Percentiles rank a stretch among this genome's conserved stretches.
These are phyloP conservation scores for Trichoderma cornu-damae DNA, from an alignment of 2,329 filamentous ascomycete species.

Conservation along the genomic window DNA sequence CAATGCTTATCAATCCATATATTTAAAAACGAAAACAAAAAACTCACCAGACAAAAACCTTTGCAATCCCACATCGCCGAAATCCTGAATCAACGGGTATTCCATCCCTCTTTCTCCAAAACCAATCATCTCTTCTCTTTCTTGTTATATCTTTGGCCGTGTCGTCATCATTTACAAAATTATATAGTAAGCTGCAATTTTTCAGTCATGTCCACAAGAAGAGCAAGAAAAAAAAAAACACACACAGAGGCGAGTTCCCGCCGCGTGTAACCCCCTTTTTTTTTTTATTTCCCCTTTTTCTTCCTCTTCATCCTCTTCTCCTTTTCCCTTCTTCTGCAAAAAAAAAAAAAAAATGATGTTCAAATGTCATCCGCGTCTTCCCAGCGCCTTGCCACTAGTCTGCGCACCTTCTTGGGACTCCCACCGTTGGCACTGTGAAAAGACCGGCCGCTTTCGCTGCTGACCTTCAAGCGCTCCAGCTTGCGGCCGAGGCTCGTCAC, in stretches of 20 bases:
- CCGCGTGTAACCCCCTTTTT: too few relatives aligned
- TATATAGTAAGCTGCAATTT: background rate
- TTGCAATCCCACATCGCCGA: constrained; percentile 6
- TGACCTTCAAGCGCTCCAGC: constrained; percentile 49
- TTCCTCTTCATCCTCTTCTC: too few relatives aligned
- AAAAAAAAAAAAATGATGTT: too few relatives aligned
- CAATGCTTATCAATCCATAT: constrained; percentile 4
- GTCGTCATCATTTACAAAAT: constrained; percentile 7
- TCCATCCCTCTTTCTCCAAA: background rate
- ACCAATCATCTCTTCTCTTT: background rate
- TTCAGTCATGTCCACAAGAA: background rate
- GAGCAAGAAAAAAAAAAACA: background rate
- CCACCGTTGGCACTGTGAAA: constrained; percentile 32
- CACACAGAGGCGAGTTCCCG: background rate
- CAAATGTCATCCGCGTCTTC: constrained; percentile 30
- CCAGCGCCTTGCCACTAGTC: constrained; percentile 46
- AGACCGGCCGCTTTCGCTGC: constrained; percentile 32
- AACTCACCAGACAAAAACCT: background rate
- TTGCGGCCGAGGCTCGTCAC: constrained; percentile 40
- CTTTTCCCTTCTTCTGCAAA: too few relatives aligned
- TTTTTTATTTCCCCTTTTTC: too few relatives aligned
- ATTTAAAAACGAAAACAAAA: background rate
- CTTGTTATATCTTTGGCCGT: background rate
- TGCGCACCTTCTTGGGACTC: constrained; percentile 52
- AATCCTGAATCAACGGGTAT: constrained; percentile 14